These are phyloP conservation scores for Rhizopogon roseolus DNA, from an alignment of 768 basidiomycete genomes.

Conservation along the genomic window DNA sequence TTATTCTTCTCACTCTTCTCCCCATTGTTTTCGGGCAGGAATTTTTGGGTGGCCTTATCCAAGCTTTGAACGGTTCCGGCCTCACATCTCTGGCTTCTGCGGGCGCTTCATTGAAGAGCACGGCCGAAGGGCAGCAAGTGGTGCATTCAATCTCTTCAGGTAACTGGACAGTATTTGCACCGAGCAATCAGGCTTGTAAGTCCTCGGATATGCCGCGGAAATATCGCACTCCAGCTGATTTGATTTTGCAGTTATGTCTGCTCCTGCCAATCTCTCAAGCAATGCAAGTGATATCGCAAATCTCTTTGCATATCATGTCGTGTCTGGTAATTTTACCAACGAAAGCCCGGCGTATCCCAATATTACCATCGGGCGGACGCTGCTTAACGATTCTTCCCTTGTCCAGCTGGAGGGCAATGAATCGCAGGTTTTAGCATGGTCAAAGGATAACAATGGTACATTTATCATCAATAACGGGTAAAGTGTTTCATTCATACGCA, in stretches of 20 bases:
- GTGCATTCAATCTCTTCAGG: slow-evolving; percentile 38
- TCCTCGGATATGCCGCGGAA: background rate
- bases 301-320: slow-evolving; percentile 53
- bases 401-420: slow-evolving; percentile 55
- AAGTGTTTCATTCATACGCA: slow-evolving; percentile 4
- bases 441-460: slow-evolving; percentile 31
- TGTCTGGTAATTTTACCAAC: slow-evolving; percentile 46
- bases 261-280: slow-evolving; percentile 28
- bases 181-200: slow-evolving; percentile 51
- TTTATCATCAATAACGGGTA: slow-evolving; percentile 48
- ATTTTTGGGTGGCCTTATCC: slow-evolving; percentile 28
- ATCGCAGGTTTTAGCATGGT: slow-evolving; percentile 52
- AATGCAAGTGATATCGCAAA: slow-evolving; percentile 38
- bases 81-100: slow-evolving; percentile 38
- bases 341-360: slow-evolving; percentile 44
- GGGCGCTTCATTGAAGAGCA: slow-evolving; percentile 38
- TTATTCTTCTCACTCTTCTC: slow-evolving; percentile 17
- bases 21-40: slow-evolving; percentile 27
- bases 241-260: slow-evolving; percentile 15
- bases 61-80: slow-evolving; percentile 33
- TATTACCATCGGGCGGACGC: slow-evolving; percentile 58
- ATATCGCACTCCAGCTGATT: background rate
- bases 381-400: slow-evolving; percentile 44
- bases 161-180: slow-evolving; percentile 52
- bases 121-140: slow-evolving; percentile 37